Base-by-base conservation (phyloP, 208 protist genomes). In the Paratrypanosoma confusum region DNA sequence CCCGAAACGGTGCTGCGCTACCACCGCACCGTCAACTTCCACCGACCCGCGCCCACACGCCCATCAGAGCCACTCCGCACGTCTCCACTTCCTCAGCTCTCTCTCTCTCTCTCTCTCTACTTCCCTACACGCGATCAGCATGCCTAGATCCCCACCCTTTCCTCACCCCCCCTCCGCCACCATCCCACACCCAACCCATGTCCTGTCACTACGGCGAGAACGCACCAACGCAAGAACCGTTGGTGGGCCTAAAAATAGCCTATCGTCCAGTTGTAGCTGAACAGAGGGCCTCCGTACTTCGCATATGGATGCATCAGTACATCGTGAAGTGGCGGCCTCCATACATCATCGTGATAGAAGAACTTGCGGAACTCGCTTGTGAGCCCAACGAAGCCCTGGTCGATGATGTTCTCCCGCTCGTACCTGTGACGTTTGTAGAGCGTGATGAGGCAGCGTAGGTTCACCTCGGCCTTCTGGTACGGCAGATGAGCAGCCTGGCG, bases 281-380 rank as follows among this genome's bases (percentile, higher is more conserved):
- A 73, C 8, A 82, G 7, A 1, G 80, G 78, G n/a, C 84, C 80
- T 20, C 84, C 84, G 46, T 77, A 90, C 60, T 84, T 87, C 20
- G 63, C 57, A 35, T 82, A 90, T 1, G 80, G 84, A 48, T 93
- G 80, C 74, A 84, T 65, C n/a, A 93, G 54, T 58, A 90, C 80
- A 41, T 93, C 84, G 54, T 89, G 74, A 48, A 93, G 50, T 17
- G 60, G 57, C 16, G 84, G 84, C 35, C 84, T 80, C 78, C 80
- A 93, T n/a, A 93, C 84, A 39, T 93, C 84, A 39, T 78, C 76
- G 63, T 93, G 84, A 59, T 93, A 93, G 58, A 93, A 93, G 60
- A 93, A 93, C 60, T 93, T 93, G 13, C 84, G 61, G 59, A 90
- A 90, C 60, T 93, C 80, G 2, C 71, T 81, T 7, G 80, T 93